Percentiles rank a stretch among this genome's conserved stretches.
These are phyloP conservation scores for Tetrahymena borealis DNA, from an alignment of 73 alveolate genomes.

Conservation along the genomic window DNA sequence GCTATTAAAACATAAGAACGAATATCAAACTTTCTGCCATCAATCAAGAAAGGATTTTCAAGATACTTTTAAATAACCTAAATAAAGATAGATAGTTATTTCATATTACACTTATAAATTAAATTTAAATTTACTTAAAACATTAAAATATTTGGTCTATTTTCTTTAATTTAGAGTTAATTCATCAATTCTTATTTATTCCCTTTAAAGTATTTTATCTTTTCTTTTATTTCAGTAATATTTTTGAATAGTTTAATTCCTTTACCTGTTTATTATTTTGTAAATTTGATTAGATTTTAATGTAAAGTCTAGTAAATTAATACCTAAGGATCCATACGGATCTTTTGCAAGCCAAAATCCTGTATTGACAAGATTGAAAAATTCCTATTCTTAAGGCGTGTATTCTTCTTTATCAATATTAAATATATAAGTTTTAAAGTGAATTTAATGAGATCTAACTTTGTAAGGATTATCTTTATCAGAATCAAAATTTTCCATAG, in stretches of 20 bases:
- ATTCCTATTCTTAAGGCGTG: not conserved
- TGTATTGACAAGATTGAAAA: not conserved
- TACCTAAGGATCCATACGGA: not conserved
- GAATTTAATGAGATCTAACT: not conserved
- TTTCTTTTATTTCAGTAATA: not conserved
- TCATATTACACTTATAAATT: not conserved
- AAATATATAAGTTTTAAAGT: not conserved
- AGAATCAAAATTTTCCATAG: not conserved
- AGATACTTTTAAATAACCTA: conserved; percentile 16
- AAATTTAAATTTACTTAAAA: not conserved
- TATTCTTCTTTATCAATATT: not conserved
- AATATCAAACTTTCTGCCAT: conserved; percentile 87
- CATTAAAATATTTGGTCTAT: not conserved
- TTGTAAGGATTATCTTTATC: not conserved
- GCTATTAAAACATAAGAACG: conserved; percentile 77
- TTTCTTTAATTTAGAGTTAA: not conserved
- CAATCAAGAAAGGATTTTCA: conserved; percentile 30
- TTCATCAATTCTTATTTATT: not conserved
- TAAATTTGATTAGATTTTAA: too few species aligned
- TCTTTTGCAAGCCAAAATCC: not conserved
- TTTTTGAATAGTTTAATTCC: not conserved
- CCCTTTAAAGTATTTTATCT: not conserved
- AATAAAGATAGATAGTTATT: not conserved
- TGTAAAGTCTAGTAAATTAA: not conserved
- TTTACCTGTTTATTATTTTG: not conserved